Percentiles rank a stretch among this genome's conserved stretches.
Evolutionary conservation across 75 land plant genomes (phyloP).

Genomic region (Selaginella moellendorffii): DNA sequence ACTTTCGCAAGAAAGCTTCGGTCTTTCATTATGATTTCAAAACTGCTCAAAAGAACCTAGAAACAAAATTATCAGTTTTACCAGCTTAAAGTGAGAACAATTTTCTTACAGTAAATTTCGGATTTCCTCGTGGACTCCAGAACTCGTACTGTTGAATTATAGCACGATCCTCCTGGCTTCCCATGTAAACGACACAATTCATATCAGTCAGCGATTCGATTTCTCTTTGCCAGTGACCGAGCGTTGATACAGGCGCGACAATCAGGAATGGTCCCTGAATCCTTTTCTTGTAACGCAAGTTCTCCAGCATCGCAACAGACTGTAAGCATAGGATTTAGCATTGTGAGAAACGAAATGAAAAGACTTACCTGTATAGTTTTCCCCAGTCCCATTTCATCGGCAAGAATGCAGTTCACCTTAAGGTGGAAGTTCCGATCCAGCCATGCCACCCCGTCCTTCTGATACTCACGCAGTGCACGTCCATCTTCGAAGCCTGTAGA

Average conservation of each 20-base stretch:
- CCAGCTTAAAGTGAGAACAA: too few species aligned
- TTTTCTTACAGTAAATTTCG: constrained; percentile 21
- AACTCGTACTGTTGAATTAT: constrained; percentile 21
- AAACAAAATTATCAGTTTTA: background rate
- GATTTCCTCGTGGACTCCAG: constrained; percentile 6
- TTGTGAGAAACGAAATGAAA: background rate
- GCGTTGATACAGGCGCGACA: constrained; percentile 27
- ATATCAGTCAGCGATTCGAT: constrained; percentile 26
- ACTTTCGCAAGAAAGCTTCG: constrained; percentile 12
- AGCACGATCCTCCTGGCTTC: constrained; percentile 19
- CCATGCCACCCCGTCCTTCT: constrained; percentile 22
- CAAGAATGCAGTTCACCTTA: constrained; percentile 22
- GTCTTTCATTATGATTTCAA: constrained; percentile 24
- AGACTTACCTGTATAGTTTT: constrained; percentile 24
- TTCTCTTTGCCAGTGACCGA: constrained; percentile 30
- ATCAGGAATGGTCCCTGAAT: constrained; percentile 23
- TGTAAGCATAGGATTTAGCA: constrained; percentile 13
- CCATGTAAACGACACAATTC: constrained; percentile 24
- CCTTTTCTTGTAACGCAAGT: constrained; percentile 16
- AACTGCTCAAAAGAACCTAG: constrained; percentile 22
- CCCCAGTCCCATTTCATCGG: constrained; percentile 29
- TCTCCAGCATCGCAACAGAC: constrained; percentile 30
- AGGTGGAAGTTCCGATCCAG: constrained; percentile 22
- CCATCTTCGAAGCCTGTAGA: constrained; percentile 18
- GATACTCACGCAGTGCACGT: constrained; percentile 19